phyloP scores from a whole-genome alignment of 768 basidiomycete genomes.

The Tephrocybe sp. region DNA sequence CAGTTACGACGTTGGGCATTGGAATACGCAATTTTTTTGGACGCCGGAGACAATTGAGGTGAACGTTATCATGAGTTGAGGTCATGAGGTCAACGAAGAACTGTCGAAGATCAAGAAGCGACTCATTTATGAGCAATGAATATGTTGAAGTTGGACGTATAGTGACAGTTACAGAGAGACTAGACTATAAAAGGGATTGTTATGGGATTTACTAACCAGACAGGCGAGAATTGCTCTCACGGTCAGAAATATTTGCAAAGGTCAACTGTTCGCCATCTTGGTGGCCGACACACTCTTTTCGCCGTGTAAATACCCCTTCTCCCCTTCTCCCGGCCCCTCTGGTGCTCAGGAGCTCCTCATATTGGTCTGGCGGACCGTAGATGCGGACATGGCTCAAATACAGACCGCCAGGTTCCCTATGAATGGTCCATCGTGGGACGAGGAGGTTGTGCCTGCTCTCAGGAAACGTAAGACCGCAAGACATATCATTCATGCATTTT shows the following conservation, averaged over 20 bases:
- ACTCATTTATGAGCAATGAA: slow-evolving; percentile 2
- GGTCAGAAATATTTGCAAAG: slow-evolving; percentile 14
- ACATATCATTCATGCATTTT: slow-evolving; percentile 8
- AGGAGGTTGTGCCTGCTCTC: slow-evolving; percentile 77
- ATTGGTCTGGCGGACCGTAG: slow-evolving; percentile 8
- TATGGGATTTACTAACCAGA: not conserved
- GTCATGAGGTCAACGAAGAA: not conserved
- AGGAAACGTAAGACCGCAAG: slow-evolving; percentile 62
- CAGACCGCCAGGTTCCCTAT: slow-evolving; percentile 38
- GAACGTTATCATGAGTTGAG: not conserved
- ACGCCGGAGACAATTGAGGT: not conserved
- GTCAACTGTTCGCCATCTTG: slow-evolving; percentile 13
- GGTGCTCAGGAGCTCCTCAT: slow-evolving; percentile 5
- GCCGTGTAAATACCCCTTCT: slow-evolving; percentile 5
- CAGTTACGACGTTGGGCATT: no score
- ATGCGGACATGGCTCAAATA: slow-evolving; percentile 38
- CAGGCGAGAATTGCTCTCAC: slow-evolving; percentile 10
- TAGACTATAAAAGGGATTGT: slow-evolving; percentile 6
- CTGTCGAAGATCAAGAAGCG: slow-evolving; percentile 11
- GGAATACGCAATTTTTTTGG: not conserved
- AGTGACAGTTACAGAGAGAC: no score
- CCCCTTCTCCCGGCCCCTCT: not conserved
- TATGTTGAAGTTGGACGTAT: not conserved
- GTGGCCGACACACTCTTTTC: slow-evolving; percentile 15
- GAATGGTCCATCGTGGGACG: slow-evolving; percentile 69